Evolutionary conservation across 495 filamentous ascomycete genomes (phyloP).

Genomic region (Filosporella fistucella): DNA sequence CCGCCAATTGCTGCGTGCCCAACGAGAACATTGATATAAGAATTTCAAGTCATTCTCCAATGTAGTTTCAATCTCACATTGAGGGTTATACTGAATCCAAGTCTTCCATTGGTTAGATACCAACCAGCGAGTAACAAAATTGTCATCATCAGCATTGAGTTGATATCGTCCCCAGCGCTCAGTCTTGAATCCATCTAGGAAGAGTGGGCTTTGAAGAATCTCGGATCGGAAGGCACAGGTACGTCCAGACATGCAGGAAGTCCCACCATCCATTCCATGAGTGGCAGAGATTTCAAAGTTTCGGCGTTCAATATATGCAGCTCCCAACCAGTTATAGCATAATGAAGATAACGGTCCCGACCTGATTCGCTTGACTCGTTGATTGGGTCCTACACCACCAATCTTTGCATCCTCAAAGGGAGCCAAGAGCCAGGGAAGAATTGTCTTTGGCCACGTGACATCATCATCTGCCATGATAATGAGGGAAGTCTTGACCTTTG

Average conservation of each 20-base stretch:
- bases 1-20: conserved; percentile 79
- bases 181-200: conserved; percentile 66
- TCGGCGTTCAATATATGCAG: conserved; percentile 74
- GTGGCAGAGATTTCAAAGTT: conserved; percentile 90
- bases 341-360: conserved; percentile 49
- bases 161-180: conserved; percentile 70
- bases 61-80: conserved; percentile 72
- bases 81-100: conserved; percentile 68
- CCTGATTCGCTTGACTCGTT: conserved; percentile 65
- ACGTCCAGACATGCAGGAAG: conserved; percentile 83
- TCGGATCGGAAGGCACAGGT: conserved; percentile 78
- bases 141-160: conserved; percentile 80
- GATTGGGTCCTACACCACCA: conserved; percentile 79
- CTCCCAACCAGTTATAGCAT: conserved; percentile 74
- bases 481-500: conserved; percentile 66
- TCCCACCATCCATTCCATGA: conserved; percentile 77
- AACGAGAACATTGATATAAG: conserved; percentile 72
- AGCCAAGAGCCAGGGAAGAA: conserved; percentile 79
- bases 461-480: conserved; percentile 86
- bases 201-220: conserved; percentile 73
- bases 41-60: conserved; percentile 71
- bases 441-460: conserved; percentile 73
- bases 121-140: conserved; percentile 78
- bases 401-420: conserved; percentile 74
- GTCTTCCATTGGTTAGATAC: conserved; percentile 73